Percentiles rank a stretch among this genome's conserved stretches.
phyloP scores from a whole-genome alignment of 1,284 basidiomycete species.

The Xanthoconium separans region DNA sequence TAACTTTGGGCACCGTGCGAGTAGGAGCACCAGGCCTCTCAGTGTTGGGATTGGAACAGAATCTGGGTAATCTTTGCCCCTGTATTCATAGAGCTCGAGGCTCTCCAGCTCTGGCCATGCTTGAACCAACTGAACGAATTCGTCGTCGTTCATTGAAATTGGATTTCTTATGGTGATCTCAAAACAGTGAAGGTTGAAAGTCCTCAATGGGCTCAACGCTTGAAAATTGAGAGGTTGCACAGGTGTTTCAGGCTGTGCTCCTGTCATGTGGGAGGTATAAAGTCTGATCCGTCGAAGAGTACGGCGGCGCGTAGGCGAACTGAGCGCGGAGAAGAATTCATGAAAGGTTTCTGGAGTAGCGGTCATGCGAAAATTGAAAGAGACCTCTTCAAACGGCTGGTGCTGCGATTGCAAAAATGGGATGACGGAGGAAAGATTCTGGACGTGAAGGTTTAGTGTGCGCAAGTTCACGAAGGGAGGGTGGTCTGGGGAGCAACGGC shows the following conservation, averaged over 20 bases:
- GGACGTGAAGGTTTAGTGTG: neutral
- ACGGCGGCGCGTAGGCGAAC: neutral
- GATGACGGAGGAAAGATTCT: neutral
- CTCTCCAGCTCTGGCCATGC: conserved; percentile 12
- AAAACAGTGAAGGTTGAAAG: neutral
- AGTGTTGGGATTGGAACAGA: too few relatives aligned
- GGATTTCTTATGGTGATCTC: neutral
- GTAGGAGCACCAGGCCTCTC: too few relatives aligned
- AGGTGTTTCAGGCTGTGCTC: too few relatives aligned
- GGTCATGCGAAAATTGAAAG: neutral
- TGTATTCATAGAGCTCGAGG: neutral
- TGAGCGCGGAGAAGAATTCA: neutral
- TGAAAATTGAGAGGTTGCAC: neutral
- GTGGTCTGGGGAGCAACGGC: neutral
- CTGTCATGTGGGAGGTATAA: too few relatives aligned
- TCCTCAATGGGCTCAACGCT: neutral
- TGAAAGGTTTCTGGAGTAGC: neutral
- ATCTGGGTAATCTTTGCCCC: neutral
- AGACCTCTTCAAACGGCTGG: neutral
- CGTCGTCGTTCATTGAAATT: conserved; percentile 15
- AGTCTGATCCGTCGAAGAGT: neutral
- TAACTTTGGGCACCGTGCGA: too few relatives aligned
- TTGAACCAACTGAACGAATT: conserved; percentile 8
- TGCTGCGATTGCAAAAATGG: neutral
- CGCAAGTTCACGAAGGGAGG: neutral